Evolutionary conservation across 2,329 filamentous ascomycete genomes (phyloP), one percentile per base, ranked within the genome.

Genomic region (Microcyclosporella mali): DNA sequence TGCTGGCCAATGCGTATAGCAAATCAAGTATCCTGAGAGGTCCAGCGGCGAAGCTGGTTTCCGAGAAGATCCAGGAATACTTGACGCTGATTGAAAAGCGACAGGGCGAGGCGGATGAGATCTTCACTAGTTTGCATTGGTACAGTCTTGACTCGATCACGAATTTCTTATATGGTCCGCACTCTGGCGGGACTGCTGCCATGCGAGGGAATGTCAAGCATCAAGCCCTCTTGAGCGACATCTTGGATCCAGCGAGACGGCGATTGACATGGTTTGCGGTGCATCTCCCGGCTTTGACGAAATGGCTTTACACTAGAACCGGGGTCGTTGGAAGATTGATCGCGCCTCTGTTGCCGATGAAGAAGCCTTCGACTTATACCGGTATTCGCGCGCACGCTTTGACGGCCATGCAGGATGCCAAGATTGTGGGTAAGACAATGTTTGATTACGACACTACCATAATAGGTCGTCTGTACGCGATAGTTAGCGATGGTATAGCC

Each of bases 81-180:
- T 42, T 75, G 41, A 33, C 62, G 0, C 53, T 75, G 8, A 39
- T 75, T 14, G 61, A 70, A 38, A n/a, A 21, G 9, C 61, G 69
- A 14, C 52, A 58, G 3, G 56, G 59, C 0, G 46, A 48, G 2
- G 57, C 61, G 2, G 61, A 63, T 18, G 70, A 77, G 46, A 70
- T 73, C 21, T 76, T 75, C 47, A 54, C 55, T 2, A 71, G 63
- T 38, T 57, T 77, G 16, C 74, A 77, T 55, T 77, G 71, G 54
- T 77, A 70, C 56, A 70, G 70, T 9, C 60, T 78, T 10, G 73
- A 78, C 53, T 67, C 61, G 37, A 76, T 77, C 46, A 75, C 73
- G 0, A 62, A 66, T 3, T 75, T 77, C 37, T 54, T 77, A 0
- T 77, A 75, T 43, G 73, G 73, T 3, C n/a, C 45, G 2, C 50